Evolutionary conservation across 176 grass and related monocot species (phyloP).

Genomic region (Panicum miliaceum): DNA sequence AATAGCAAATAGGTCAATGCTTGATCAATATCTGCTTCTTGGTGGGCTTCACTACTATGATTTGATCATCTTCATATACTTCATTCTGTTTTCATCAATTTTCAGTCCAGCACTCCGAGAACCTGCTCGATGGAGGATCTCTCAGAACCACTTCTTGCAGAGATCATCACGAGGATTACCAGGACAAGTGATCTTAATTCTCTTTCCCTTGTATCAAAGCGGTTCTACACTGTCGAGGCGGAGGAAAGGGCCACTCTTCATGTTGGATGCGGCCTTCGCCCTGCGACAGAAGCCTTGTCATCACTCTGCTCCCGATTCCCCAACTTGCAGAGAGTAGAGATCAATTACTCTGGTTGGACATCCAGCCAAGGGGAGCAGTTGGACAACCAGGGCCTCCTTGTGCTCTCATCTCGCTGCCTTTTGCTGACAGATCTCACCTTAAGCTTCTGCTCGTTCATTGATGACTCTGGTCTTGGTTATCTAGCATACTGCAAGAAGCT

Average conservation of each 20-base stretch:
- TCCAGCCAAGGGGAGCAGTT: constrained; percentile 51
- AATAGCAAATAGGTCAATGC: too few species aligned
- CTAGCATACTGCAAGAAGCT: constrained; percentile 55
- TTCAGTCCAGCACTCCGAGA: background rate
- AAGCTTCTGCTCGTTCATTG: constrained; percentile 67
- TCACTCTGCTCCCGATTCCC: constrained; percentile 50
- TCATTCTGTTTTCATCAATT: background rate
- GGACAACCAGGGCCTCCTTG: constrained; percentile 50
- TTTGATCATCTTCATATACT: background rate
- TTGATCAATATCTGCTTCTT: background rate
- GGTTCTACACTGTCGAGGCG: constrained; percentile 47
- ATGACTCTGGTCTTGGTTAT: constrained; percentile 54
- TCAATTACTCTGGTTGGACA: constrained; percentile 66
- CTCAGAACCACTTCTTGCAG: constrained; percentile 54
- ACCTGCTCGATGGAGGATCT: constrained; percentile 57
- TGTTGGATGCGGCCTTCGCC: constrained; percentile 51
- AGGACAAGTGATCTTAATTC: constrained; percentile 61
- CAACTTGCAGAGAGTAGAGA: constrained; percentile 69
- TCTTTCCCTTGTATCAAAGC: constrained; percentile 59
- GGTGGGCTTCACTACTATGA: background rate
- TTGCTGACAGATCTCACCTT: constrained; percentile 57
- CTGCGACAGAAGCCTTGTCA: constrained; percentile 48
- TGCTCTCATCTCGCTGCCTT: constrained; percentile 56
- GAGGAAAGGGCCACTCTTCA: constrained; percentile 53
- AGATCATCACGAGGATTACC: constrained; percentile 61